phyloP scores from a whole-genome alignment of 371 early-diverging fungal species.

The Apophysomyces sp. region DNA sequence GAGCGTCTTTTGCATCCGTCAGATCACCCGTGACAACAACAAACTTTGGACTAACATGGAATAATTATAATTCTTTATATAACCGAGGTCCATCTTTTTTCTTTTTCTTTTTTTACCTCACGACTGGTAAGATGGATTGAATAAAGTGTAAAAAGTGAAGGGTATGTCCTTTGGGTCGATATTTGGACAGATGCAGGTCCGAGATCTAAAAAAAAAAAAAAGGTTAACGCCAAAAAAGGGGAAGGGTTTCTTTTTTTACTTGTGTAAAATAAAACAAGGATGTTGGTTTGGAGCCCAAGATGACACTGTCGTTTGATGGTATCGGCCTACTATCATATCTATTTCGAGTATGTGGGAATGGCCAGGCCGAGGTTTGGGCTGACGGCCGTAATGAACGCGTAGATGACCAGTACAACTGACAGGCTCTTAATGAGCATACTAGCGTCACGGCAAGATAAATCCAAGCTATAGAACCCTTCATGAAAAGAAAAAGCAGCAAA shows the following conservation, averaged over 20 bases:
- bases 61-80: background rate
- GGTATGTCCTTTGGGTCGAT: slow-evolving; percentile 62
- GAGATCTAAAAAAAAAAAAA: slow-evolving; percentile 59
- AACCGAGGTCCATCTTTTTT: background rate
- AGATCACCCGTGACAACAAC: slow-evolving; percentile 78
- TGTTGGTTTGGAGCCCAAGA: slow-evolving; percentile 25
- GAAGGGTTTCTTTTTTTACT: slow-evolving; percentile 23
- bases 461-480: slow-evolving; percentile 6
- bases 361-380: slow-evolving; percentile 9
- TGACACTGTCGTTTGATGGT: slow-evolving; percentile 10
- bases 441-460: slow-evolving; percentile 10
- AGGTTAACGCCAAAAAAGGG: too few species aligned
- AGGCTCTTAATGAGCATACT: slow-evolving; percentile 23
- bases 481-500: background rate
- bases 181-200: slow-evolving; percentile 84
- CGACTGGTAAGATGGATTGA: slow-evolving; percentile 63
- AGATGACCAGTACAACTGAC: slow-evolving; percentile 27
- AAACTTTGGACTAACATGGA: slow-evolving; percentile 53
- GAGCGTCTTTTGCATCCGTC: slow-evolving; percentile 83
- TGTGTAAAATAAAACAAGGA: slow-evolving; percentile 67
- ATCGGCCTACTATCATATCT: background rate
- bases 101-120: slow-evolving; percentile 17
- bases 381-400: slow-evolving; percentile 23
- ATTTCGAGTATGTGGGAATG: background rate
- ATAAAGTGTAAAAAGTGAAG: slow-evolving; percentile 77